These are phyloP conservation scores for Yamagishiella unicocca DNA, from an alignment of 139 green algal species.

Conservation along the genomic window DNA sequence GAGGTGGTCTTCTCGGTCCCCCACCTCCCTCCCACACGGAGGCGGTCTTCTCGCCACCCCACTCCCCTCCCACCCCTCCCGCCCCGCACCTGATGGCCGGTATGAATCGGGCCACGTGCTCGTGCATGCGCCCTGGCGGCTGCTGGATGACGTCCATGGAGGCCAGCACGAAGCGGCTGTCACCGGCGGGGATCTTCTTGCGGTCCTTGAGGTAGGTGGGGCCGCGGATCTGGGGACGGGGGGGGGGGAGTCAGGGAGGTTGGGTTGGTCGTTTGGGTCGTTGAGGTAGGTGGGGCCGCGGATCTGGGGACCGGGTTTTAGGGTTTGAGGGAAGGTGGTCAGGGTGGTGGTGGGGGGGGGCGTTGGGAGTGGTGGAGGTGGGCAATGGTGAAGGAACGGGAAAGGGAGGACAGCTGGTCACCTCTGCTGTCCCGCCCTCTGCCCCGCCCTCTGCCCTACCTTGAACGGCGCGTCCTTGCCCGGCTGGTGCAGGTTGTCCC, in stretches of 20 bases:
- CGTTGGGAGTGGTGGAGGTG: background rate
- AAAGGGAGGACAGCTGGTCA: background rate
- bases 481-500: constrained; percentile 52
- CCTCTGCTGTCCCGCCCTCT: background rate
- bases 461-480: constrained; percentile 57
- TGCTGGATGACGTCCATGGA: constrained; percentile 65
- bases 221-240: constrained; percentile 59
- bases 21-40: background rate
- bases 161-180: constrained; percentile 62
- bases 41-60: background rate
- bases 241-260: no score
- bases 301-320: constrained; percentile 55
- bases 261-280: no score
- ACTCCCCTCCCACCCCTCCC: background rate
- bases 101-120: constrained; percentile 73
- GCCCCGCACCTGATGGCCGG: constrained; percentile 57
- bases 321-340: background rate
- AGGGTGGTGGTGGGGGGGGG: background rate
- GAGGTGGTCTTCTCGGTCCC: no score
- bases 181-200: constrained; percentile 67
- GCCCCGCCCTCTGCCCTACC: background rate
- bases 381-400: background rate
- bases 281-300: constrained; percentile 69
- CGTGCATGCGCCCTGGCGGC: constrained; percentile 29
- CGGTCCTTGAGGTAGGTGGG: constrained; percentile 69